Percentiles rank a stretch among this genome's conserved stretches.
Evolutionary conservation across 805 yeast species (phyloP).

Genomic region (Wilhelminamyces savonicus): DNA sequence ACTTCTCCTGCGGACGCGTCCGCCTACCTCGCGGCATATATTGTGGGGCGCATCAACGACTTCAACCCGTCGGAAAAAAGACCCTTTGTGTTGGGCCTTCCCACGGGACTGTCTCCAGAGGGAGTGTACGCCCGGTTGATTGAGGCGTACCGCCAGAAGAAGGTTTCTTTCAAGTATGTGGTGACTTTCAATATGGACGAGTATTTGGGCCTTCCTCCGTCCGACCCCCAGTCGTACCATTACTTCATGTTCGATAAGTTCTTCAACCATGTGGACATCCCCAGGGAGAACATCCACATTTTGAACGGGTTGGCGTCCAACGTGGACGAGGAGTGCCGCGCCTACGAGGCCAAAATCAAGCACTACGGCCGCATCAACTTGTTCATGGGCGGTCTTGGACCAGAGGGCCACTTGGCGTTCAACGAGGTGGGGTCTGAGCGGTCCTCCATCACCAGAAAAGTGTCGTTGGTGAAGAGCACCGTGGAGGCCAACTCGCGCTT

Average conservation of each 20-base stretch:
- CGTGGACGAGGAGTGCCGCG: constrained; percentile 38
- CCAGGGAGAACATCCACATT: constrained; percentile 45
- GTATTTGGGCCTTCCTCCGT: constrained; percentile 43
- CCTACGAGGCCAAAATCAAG: constrained; percentile 44
- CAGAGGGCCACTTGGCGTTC: constrained; percentile 57
- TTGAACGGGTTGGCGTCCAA: constrained; percentile 47
- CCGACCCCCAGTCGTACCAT: constrained; percentile 47
- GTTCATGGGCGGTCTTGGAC: constrained; percentile 55
- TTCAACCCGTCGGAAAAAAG: constrained; percentile 38
- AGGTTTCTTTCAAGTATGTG: constrained; percentile 43
- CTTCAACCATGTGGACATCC: constrained; percentile 51
- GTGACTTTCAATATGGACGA: constrained; percentile 62
- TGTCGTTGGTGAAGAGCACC: constrained; percentile 42
- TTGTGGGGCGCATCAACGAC: constrained; percentile 35
- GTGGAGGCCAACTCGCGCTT: constrained; percentile 50
- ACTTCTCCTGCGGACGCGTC: constrained; percentile 36
- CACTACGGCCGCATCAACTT: constrained; percentile 44
- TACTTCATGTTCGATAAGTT: constrained; percentile 53
- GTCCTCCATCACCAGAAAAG: constrained; percentile 39
- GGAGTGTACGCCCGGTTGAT: constrained; percentile 44
- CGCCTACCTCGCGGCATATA: constrained; percentile 38
- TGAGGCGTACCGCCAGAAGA: constrained; percentile 34
- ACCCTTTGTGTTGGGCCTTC: constrained; percentile 53
- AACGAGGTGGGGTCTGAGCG: constrained; percentile 51
- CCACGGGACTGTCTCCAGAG: constrained; percentile 59